A percentile compares a stretch with the other conserved stretches of the same genome.
These are phyloP conservation scores for Thermomucor indicae-seudaticae DNA, from an alignment of 371 early-diverging fungal species.

Conservation along the genomic window DNA sequence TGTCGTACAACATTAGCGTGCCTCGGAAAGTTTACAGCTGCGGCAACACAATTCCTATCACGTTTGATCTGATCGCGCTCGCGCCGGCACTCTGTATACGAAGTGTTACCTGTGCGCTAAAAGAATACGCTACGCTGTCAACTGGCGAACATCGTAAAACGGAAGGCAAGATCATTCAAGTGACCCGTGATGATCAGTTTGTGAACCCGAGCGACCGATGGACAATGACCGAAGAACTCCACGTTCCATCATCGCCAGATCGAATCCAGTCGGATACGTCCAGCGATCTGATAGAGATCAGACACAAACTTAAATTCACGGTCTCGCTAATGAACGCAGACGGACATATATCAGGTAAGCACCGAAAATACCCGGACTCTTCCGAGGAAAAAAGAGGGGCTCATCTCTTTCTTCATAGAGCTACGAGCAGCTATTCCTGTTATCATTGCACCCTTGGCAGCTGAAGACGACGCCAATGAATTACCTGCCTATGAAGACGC, in stretches of 20 bases:
- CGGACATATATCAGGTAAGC: constrained; percentile 46
- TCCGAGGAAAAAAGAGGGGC: background rate
- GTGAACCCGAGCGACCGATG: constrained; percentile 11
- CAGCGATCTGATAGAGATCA: constrained; percentile 35
- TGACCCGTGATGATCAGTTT: constrained; percentile 29
- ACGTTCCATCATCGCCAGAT: constrained; percentile 8
- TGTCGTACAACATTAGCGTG: constrained; percentile 40
- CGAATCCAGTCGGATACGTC: constrained; percentile 26
- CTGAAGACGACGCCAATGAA: constrained; percentile 33
- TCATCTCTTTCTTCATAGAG: constrained; percentile 15
- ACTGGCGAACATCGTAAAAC: constrained; percentile 26
- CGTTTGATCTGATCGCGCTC: constrained; percentile 34
- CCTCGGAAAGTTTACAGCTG: constrained; percentile 33
- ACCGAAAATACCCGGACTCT: background rate
- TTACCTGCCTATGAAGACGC: constrained; percentile 49
- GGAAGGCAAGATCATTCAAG: constrained; percentile 27
- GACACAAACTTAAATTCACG: constrained; percentile 39
- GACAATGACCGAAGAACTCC: constrained; percentile 26
- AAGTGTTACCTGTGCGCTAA: constrained; percentile 28
- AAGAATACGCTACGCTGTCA: constrained; percentile 34
- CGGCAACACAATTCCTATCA: constrained; percentile 34
- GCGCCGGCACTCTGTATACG: constrained; percentile 27
- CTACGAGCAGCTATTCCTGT: constrained; percentile 42
- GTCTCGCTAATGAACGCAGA: constrained; percentile 41
- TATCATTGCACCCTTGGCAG: constrained; percentile 29